phyloP scores from a whole-genome alignment of 2,329 filamentous ascomycete species.

The Clonostachys chloroleuca region DNA sequence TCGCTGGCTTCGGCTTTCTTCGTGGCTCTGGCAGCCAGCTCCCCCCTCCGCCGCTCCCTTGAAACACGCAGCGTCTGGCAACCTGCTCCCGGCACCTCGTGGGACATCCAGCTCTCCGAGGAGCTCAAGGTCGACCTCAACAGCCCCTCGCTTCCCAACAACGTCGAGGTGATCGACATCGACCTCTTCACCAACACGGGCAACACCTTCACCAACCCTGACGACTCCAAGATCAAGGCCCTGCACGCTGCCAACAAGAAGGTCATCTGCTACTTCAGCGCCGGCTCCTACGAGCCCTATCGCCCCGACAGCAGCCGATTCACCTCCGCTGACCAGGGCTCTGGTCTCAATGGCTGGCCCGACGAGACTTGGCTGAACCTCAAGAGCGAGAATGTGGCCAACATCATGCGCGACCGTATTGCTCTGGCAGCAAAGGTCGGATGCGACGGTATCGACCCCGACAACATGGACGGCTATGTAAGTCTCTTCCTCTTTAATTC shows the following conservation, averaged over 20 bases:
- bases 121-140: too few relatives aligned
- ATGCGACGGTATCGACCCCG: slow-evolving; percentile 25
- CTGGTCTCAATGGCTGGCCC: slow-evolving; percentile 13
- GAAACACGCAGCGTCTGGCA: too few relatives aligned
- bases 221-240: too few relatives aligned
- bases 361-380: slow-evolving; percentile 23
- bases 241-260: slow-evolving; percentile 16
- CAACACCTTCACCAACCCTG: too few relatives aligned
- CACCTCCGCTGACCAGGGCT: slow-evolving; percentile 13
- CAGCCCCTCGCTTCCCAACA: too few relatives aligned
- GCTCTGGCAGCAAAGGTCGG: slow-evolving; percentile 16
- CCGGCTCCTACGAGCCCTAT: slow-evolving; percentile 20
- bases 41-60: background rate
- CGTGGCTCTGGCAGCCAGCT: background rate
- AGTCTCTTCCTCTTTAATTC: background rate
- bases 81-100: too few relatives aligned
- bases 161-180: slow-evolving; percentile 33
- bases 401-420: slow-evolving; percentile 21
- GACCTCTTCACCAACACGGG: slow-evolving; percentile 49
- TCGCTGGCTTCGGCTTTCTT: too few relatives aligned
- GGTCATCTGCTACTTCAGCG: slow-evolving; percentile 26
- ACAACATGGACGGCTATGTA: slow-evolving; percentile 24
- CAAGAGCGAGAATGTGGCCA: slow-evolving; percentile 12
- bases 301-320: slow-evolving; percentile 17
- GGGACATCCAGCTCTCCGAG: too few relatives aligned